Conservation (phyloP, 2,329 filamentous ascomycete genomes). For the Claviceps monticola region DNA sequence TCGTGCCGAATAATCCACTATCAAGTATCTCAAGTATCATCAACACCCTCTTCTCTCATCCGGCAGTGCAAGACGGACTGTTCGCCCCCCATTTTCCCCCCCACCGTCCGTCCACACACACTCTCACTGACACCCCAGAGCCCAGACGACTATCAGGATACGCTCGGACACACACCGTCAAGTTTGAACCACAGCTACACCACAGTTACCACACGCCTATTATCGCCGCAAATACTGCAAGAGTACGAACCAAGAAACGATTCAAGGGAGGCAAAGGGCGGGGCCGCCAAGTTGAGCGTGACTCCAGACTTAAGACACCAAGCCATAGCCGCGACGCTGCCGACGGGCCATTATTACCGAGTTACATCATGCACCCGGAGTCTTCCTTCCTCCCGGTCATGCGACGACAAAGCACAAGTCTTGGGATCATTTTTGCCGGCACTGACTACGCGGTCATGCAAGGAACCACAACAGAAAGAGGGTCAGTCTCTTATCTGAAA, state of each 20-base stretch:
- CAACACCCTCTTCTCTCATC: background rate
- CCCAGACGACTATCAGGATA: background rate
- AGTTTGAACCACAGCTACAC: background rate
- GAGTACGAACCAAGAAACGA: background rate
- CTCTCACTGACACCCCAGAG: background rate
- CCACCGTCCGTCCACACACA: background rate
- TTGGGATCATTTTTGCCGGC: constrained; percentile 6
- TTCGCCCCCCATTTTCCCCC: background rate
- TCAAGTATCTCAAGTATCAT: background rate
- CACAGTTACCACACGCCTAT: background rate
- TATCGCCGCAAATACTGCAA: background rate
- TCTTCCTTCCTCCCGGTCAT: constrained; percentile 13
- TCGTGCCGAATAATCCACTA: background rate
- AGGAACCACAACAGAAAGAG: constrained; percentile 10
- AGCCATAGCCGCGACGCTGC: constrained; percentile 13
- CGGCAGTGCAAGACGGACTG: background rate
- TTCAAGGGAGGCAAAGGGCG: background rate
- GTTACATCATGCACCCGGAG: constrained; percentile 15
- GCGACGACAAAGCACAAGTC: constrained; percentile 9
- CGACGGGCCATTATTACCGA: constrained; percentile 13
- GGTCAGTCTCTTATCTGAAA: constrained; percentile 7
- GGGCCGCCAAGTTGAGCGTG: constrained; percentile 19
- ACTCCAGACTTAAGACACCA: constrained; percentile 24
- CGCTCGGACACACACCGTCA: background rate
- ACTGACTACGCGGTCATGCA: constrained; percentile 17